These are phyloP conservation scores for Trypanosoma lewisi DNA, from an alignment of 208 protist species.

Conservation along the genomic window DNA sequence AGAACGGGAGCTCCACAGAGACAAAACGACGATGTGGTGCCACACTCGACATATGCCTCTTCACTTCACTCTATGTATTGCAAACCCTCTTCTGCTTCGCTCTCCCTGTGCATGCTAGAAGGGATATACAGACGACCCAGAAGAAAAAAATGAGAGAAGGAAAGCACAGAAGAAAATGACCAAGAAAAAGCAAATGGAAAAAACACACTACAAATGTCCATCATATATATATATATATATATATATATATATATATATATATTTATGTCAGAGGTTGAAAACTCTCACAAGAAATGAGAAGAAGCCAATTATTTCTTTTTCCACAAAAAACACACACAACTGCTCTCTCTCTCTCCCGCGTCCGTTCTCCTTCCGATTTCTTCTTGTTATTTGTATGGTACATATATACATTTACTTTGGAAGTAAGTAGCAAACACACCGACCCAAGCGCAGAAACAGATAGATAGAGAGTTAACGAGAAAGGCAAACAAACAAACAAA, in stretches of 20 bases:
- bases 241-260: too few relatives aligned
- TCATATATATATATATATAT: too few relatives aligned
- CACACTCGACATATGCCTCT: conserved; percentile 12
- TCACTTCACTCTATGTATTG: neutral
- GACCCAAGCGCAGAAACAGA: too few relatives aligned
- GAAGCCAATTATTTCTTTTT: neutral
- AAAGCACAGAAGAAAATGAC: conserved; percentile 3
- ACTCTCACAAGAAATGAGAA: neutral
- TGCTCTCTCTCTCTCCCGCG: too few relatives aligned
- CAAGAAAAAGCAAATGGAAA: neutral
- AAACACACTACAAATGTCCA: too few relatives aligned
- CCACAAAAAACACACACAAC: too few relatives aligned
- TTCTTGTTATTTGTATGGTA: neutral
- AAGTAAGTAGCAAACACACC: neutral
- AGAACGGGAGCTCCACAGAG: conserved; percentile 74
- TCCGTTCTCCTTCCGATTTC: too few relatives aligned
- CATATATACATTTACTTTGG: too few relatives aligned
- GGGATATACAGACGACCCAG: too few relatives aligned
- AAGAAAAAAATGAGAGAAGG: conserved; percentile 24
- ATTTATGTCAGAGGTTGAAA: too few relatives aligned
- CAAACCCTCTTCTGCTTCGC: neutral
- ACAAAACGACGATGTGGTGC: conserved; percentile 49
- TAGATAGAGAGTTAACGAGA: neutral
- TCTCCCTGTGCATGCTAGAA: neutral
- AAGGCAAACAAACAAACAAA: conserved; percentile 13